phyloP scores from a whole-genome alignment of 2,329 filamentous ascomycete genomes.

The Diplodia seriata region DNA sequence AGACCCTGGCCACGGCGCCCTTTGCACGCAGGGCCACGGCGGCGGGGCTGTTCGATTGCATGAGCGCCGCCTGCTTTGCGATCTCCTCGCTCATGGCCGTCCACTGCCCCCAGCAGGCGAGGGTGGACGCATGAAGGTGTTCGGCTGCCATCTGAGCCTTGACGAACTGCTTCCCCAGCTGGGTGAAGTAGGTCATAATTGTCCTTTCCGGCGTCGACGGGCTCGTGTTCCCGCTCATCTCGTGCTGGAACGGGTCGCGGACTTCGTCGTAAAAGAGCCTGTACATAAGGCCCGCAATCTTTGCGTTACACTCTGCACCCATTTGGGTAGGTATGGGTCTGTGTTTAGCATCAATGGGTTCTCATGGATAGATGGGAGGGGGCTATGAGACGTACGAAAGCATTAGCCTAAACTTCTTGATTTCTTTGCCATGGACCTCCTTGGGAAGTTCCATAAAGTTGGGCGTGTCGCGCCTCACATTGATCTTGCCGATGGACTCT shows the following conservation, averaged over 20 bases:
- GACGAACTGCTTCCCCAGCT: not conserved
- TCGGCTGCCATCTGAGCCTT: not conserved
- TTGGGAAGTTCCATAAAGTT: conserved; percentile 3
- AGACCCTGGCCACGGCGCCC: not conserved
- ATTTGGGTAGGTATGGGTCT: conserved; percentile 12
- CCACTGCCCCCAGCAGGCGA: not conserved
- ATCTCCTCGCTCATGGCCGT: not conserved
- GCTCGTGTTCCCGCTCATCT: not conserved
- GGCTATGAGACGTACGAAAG: not conserved
- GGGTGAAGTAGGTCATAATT: not conserved
- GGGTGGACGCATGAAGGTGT: not conserved
- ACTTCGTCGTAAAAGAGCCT: conserved; percentile 10
- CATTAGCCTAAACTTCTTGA: conserved; percentile 10
- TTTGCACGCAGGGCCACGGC: not conserved
- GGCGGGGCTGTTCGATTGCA: not conserved
- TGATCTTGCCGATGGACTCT: not conserved
- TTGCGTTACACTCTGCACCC: conserved; percentile 7
- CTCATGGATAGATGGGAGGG: no score
- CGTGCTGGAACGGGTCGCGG: not conserved
- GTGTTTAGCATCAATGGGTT: conserved; percentile 4
- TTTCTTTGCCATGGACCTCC: not conserved
- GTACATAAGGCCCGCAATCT: not conserved
- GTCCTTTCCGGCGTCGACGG: not conserved
- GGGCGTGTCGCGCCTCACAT: conserved; percentile 3
- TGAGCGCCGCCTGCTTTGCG: not conserved